Evolutionary conservation across 805 yeast species (phyloP), one percentile per base, ranked within the genome.

Genomic region (Ogataea allantospora): DNA sequence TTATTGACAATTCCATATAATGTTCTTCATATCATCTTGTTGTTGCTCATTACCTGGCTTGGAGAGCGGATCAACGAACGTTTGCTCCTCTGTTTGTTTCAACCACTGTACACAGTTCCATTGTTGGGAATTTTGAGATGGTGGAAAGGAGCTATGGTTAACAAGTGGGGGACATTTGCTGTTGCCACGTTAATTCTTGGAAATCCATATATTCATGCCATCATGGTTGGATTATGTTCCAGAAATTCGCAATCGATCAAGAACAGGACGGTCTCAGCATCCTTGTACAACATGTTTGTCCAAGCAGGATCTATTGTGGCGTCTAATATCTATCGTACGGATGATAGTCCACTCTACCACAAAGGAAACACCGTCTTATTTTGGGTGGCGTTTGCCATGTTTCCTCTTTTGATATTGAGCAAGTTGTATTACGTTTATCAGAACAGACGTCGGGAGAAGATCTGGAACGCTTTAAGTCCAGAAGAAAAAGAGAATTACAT

Each of bases 221-320:
- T 80, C 33, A 62, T 72, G 42, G 80, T 77, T 18, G 63, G 75
- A 18, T 77, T 85, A 79, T 71, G 77, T 40, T 78, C 88, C 0
- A 57, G 74, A 19, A 80, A 80, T 49, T 70, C 86, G 7, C 74
- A 77, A 54, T 67, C 81, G 1, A 83, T 82, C 18, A 60, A 80
- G n/a, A 63, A 77, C 2, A 65, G 89, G 48, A 75, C 88, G 0
- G 78, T 82, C 4, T 70, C 82, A 10, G 76, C 86, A 0, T 78
- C 88, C 0, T 40, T 82, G 31, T 80, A 75, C 52, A 83, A 81
- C 50, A 78, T 80, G 68, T 72, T 69, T 54, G 76, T 75, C 1
- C 88, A 83, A 53, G 64, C 76, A 0, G 82, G 78, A 1, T 57
- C 65, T 13, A 77, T 83, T 33, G 62, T 73, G 7, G 62, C 77